A percentile compares a stretch with the other conserved stretches of the same genome.
phyloP scores from a whole-genome alignment of 495 filamentous ascomycete species.

The Tuber melanosporum region DNA sequence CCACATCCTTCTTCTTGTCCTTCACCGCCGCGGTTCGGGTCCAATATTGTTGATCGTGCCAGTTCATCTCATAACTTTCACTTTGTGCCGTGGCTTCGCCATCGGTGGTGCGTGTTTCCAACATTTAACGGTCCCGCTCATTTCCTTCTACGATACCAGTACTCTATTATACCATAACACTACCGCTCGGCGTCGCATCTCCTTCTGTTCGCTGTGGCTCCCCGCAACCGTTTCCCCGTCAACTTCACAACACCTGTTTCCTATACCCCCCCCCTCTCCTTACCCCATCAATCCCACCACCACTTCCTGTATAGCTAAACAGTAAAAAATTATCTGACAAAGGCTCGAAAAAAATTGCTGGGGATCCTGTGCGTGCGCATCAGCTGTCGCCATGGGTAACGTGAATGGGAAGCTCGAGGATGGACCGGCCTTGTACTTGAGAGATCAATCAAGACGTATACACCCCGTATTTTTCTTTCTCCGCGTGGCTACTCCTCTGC shows the following conservation, averaged over 20 bases:
- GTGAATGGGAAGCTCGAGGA: constrained; percentile 88
- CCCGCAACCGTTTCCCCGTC: constrained; percentile 2
- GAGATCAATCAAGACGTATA: constrained; percentile 81
- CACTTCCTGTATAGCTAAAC: not conserved
- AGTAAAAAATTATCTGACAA: not conserved
- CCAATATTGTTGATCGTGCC: not conserved
- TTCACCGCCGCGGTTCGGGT: not conserved
- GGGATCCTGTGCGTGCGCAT: constrained; percentile 18
- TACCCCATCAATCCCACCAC: not conserved
- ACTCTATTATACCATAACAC: not conserved
- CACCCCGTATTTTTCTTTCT: constrained; percentile 24
- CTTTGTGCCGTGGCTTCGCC: not conserved
- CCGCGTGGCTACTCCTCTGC: constrained; percentile 11
- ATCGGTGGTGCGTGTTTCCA: not conserved
- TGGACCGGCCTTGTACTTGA: constrained; percentile 70
- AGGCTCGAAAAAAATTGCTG: constrained; percentile 1
- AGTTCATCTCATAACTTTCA: not conserved
- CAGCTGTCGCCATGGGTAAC: constrained; percentile 65
- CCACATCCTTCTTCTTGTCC: not conserved
- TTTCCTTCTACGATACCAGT: not conserved
- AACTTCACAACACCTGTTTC: not conserved
- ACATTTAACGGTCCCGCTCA: not conserved
- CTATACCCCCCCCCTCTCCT: constrained; percentile 3
- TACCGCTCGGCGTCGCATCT: not conserved
- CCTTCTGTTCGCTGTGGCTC: constrained; percentile 2